Evolutionary conservation across 2,329 filamentous ascomycete genomes (phyloP).

Genomic region (Corniculantispora saksenae): DNA sequence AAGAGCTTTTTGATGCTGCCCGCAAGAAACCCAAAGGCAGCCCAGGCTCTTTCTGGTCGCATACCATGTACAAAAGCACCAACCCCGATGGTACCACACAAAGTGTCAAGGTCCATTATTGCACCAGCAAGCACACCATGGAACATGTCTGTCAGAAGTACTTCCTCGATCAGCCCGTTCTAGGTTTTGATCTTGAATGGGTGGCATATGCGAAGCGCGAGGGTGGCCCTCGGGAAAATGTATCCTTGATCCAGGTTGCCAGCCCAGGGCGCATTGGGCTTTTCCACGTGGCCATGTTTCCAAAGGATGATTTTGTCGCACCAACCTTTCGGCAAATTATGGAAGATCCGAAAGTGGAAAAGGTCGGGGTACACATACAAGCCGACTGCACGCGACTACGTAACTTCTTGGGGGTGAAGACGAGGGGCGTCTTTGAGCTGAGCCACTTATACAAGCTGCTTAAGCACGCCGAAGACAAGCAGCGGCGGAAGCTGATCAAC

Average conservation of each 20-base stretch:
- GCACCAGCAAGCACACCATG: constrained; percentile 64
- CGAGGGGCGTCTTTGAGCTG: constrained; percentile 73
- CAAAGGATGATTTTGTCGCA: constrained; percentile 61
- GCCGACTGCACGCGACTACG: constrained; percentile 69
- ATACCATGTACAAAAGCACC: constrained; percentile 64
- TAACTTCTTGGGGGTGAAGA: constrained; percentile 64
- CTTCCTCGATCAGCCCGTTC: constrained; percentile 67
- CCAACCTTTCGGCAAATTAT: constrained; percentile 72
- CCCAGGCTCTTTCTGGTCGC: constrained; percentile 64
- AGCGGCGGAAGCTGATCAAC: constrained; percentile 59
- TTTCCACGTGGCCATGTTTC: constrained; percentile 75
- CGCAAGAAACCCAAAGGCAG: constrained; percentile 46
- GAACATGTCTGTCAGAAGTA: constrained; percentile 64
- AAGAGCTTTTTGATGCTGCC: constrained; percentile 49
- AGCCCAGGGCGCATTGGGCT: constrained; percentile 74
- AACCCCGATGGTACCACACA: constrained; percentile 42
- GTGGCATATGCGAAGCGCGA: constrained; percentile 49
- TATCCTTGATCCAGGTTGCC: constrained; percentile 82
- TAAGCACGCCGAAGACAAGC: constrained; percentile 57
- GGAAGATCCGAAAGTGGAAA: constrained; percentile 68
- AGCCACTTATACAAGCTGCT: constrained; percentile 81
- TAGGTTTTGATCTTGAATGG: constrained; percentile 96
- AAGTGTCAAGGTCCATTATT: constrained; percentile 75
- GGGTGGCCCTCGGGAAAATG: constrained; percentile 62
- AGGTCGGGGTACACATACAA: constrained; percentile 75